These are phyloP conservation scores for Rhinocladiella similis DNA, from an alignment of 2,329 filamentous ascomycete genomes.

Conservation along the genomic window DNA sequence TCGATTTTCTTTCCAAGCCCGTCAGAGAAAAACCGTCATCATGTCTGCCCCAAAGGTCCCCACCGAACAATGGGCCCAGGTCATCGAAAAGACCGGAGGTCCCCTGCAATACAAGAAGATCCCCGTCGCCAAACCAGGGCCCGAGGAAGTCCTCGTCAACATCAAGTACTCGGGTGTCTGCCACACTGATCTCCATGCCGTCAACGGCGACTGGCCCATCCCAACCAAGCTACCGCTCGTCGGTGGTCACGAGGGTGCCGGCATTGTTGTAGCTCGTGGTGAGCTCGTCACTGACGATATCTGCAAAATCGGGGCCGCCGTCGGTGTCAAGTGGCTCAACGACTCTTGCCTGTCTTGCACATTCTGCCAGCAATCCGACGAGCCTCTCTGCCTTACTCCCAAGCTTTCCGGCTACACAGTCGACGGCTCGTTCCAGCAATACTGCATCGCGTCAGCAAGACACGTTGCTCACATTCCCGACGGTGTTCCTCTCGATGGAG, in stretches of 20 bases:
- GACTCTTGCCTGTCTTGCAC: slow-evolving; percentile 79
- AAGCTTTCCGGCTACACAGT: slow-evolving; percentile 87
- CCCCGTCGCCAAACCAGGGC: slow-evolving; percentile 74
- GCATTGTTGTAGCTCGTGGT: slow-evolving; percentile 78
- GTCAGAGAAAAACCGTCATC: not conserved
- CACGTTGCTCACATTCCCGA: slow-evolving; percentile 82
- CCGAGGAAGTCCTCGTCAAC: slow-evolving; percentile 89
- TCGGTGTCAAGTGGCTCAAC: slow-evolving; percentile 91
- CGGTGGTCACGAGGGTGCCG: slow-evolving; percentile 71
- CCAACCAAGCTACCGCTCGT: slow-evolving; percentile 80
- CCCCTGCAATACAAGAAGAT: slow-evolving; percentile 62
- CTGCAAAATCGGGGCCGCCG: slow-evolving; percentile 70
- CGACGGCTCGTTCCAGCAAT: slow-evolving; percentile 89
- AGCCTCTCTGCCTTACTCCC: slow-evolving; percentile 76
- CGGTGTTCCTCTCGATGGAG: slow-evolving; percentile 70
- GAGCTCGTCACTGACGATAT: slow-evolving; percentile 74
- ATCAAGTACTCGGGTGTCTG: slow-evolving; percentile 89
- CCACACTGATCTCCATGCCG: slow-evolving; percentile 80
- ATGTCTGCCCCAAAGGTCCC: slow-evolving; percentile 60
- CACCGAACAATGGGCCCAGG: slow-evolving; percentile 85
- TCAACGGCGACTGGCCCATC: slow-evolving; percentile 89
- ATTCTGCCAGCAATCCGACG: slow-evolving; percentile 78
- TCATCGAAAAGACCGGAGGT: slow-evolving; percentile 78
- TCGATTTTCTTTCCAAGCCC: not conserved
- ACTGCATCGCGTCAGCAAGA: slow-evolving; percentile 80